phyloP scores from a whole-genome alignment of 2,329 filamentous ascomycete genomes.

The Fusarium stilboides region DNA sequence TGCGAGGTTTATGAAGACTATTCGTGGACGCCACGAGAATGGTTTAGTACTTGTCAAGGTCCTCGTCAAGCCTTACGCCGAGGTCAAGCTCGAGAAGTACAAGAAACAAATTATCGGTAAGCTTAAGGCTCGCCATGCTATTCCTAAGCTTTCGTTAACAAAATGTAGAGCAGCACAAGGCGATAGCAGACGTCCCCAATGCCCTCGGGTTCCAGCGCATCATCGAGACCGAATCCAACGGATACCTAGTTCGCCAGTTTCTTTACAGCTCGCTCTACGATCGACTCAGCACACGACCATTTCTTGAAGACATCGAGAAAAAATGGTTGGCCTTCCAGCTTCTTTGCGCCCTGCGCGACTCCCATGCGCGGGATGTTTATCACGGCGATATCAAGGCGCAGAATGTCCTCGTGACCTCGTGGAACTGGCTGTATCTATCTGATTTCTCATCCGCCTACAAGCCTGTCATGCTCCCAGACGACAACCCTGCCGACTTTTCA shows the following conservation, averaged over 20 bases:
- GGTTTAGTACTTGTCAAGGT: constrained; percentile 95
- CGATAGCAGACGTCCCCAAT: constrained; percentile 88
- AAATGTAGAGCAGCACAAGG: constrained; percentile 80
- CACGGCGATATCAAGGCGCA: constrained; percentile 99
- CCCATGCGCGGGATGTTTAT: constrained; percentile 88
- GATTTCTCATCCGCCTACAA: constrained; percentile 98
- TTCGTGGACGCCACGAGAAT: constrained; percentile 90
- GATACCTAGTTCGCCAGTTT: constrained; percentile 94
- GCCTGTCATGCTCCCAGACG: constrained; percentile 91
- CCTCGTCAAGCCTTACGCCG: constrained; percentile 90
- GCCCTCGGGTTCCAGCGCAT: constrained; percentile 91
- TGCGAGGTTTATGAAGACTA: constrained; percentile 96
- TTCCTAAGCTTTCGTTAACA: constrained; percentile 2
- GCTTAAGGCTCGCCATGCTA: constrained; percentile 43
- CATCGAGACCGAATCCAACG: constrained; percentile 91
- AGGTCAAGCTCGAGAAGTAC: constrained; percentile 85
- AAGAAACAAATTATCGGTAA: constrained; percentile 81
- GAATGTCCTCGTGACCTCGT: constrained; percentile 96
- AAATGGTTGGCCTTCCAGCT: constrained; percentile 99
- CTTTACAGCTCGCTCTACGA: constrained; percentile 98
- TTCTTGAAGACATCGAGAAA: constrained; percentile 97
- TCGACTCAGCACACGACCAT: constrained; percentile 94
- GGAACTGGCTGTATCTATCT: constrained; percentile 99
- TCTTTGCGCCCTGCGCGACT: constrained; percentile 91
- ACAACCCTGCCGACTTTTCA: constrained; percentile 97